Conservation (phyloP, 805 yeast genomes). For the Starmerella davenportii region DNA sequence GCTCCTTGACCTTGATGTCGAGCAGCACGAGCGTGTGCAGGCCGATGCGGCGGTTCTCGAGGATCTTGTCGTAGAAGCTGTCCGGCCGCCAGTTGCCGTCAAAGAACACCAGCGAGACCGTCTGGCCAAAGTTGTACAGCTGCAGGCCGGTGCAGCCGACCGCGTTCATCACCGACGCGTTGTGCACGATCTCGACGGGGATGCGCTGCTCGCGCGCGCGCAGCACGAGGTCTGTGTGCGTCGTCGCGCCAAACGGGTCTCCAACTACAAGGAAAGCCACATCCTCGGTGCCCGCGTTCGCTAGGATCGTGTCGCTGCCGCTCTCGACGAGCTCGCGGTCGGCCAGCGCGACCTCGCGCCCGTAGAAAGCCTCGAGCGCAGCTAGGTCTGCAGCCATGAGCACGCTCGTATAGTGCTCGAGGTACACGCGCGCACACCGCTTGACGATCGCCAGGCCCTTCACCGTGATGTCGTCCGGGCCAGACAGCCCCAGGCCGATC, state of each 20-base stretch:
- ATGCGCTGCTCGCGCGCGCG: conserved; percentile 77
- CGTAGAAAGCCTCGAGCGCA: conserved; percentile 66
- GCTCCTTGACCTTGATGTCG: conserved; percentile 94
- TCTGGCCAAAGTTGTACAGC: conserved; percentile 87
- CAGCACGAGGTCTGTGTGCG: conserved; percentile 84
- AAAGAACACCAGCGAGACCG: conserved; percentile 90
- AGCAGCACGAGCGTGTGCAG: conserved; percentile 74
- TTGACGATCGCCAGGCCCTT: conserved; percentile 77
- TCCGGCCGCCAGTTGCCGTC: conserved; percentile 95
- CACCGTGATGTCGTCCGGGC: conserved; percentile 79
- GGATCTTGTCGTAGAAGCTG: conserved; percentile 71
- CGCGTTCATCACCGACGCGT: conserved; percentile 95
- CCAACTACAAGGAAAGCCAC: conserved; percentile 93
- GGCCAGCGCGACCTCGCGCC: conserved; percentile 68
- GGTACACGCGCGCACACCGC: conserved; percentile 72
- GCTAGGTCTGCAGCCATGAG: conserved; percentile 77
- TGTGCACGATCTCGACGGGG: conserved; percentile 67
- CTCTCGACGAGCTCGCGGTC: conserved; percentile 89
- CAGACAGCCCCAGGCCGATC: conserved; percentile 80
- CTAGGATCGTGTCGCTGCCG: conserved; percentile 68
- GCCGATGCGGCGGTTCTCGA: conserved; percentile 81
- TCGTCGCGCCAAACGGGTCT: conserved; percentile 95
- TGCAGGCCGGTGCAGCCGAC: conserved; percentile 97
- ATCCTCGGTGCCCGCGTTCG: conserved; percentile 57
- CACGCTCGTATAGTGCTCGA: conserved; percentile 90